phyloP scores from a whole-genome alignment of 768 basidiomycete genomes.

The Gloeophyllum trabeum region DNA sequence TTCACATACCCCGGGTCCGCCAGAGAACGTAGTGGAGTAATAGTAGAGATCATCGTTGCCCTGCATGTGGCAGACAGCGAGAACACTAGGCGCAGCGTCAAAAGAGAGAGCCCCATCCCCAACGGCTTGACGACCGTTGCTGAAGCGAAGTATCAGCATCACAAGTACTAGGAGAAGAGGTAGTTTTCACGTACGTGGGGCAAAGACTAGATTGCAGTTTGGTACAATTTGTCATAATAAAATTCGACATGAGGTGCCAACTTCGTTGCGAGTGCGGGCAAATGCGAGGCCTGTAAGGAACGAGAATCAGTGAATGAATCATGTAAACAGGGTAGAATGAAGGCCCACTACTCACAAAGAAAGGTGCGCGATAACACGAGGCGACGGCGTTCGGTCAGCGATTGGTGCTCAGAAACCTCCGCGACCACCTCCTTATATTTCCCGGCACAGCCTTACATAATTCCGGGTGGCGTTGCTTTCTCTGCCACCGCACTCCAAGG shows the following conservation, averaged over 20 bases:
- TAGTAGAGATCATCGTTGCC: conserved; percentile 80
- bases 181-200: conserved; percentile 61
- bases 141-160: conserved; percentile 25
- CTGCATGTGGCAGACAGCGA: conserved; percentile 79
- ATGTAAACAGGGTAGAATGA: neutral
- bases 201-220: conserved; percentile 85
- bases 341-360: too few species aligned
- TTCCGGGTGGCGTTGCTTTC: too few species aligned
- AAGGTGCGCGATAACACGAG: too few species aligned
- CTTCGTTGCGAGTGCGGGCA: conserved; percentile 35
- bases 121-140: conserved; percentile 96
- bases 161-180: neutral
- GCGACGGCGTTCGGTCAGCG: neutral
- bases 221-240: conserved; percentile 57
- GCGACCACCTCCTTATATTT: too few species aligned
- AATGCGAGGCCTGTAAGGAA: neutral
- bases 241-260: conserved; percentile 81
- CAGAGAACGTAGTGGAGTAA: conserved; percentile 90
- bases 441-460: too few species aligned
- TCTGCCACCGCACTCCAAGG: too few species aligned
- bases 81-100: conserved; percentile 66
- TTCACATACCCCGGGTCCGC: conserved; percentile 72
- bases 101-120: conserved; percentile 86
- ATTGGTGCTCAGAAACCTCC: neutral
- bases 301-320: neutral